Base-by-base conservation (phyloP, 768 basidiomycete genomes). In the Tricholoma sp. region DNA sequence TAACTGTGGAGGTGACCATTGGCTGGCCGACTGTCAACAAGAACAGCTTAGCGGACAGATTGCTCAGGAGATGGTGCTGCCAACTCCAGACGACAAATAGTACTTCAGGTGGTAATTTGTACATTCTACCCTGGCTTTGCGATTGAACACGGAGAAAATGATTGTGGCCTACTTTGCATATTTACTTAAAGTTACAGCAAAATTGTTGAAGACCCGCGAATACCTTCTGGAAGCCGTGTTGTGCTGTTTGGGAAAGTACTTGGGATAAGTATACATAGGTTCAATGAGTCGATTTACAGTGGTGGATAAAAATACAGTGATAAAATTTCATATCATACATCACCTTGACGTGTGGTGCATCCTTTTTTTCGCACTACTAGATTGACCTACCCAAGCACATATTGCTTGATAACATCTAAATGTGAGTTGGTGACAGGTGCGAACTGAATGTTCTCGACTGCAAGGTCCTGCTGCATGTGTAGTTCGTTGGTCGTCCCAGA, bases 401-500 rank as follows among this genome's bases (percentile, higher is more conserved):
- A 62, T 24, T 60, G 43, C n/a, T 51, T 65, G 43, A 59, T 58
- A 43, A 35, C 54, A 50, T 55, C 61, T 39, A 61, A 39, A 41
- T 59, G 32, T 34, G 53, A 53, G 21, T 57, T 49, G 2, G 43
- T 54, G 8, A 55, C 60, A 31, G 60, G 57, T 12, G 54, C 39
- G 18, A 70, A 64, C 10, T 64, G 53, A 29, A 70, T 46, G 5
- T 63, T 49, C 37, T 70, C 65, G 4, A 73, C 77, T 0, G 74
- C 76, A 18, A 89, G 70, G 56, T 83, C 87, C 57, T 91, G 82
- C 35, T 72, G 70, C 84, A 90, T 90, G 60, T 91, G 89, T 21
- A 72, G 57, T 57, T 83, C 78, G 56, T 78, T 78, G 0, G 81
- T 88, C 10, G 90, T 91, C 2, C 92, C 92, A 31, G 86, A 86